A percentile compares a stretch with the other conserved stretches of the same genome.
Conservation (phyloP, 371 early-diverging fungal species). For the Chytridiales sp. region DNA sequence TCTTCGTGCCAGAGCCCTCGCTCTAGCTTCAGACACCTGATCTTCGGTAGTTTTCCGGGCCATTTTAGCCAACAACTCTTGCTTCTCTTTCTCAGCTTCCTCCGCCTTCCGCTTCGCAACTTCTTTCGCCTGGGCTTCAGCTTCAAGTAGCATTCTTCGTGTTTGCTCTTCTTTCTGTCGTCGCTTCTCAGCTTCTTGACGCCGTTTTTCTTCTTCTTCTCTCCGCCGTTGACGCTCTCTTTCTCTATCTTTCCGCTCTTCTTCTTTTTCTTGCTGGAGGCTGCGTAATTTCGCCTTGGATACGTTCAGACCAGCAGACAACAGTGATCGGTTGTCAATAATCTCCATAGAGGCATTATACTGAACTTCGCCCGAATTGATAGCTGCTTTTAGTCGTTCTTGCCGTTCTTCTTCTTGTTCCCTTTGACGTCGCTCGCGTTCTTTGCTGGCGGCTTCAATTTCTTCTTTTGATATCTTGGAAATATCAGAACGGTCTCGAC, state of each 20-base stretch:
- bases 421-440: slow-evolving; percentile 42
- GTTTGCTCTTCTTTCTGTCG: slow-evolving; percentile 52
- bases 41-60: slow-evolving; percentile 68
- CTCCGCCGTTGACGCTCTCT: slow-evolving; percentile 50
- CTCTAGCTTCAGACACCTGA: slow-evolving; percentile 70
- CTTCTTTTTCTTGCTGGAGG: slow-evolving; percentile 25
- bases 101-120: slow-evolving; percentile 52
- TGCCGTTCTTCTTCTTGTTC: slow-evolving; percentile 36
- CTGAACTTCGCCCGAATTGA: slow-evolving; percentile 41
- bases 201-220: slow-evolving; percentile 54
- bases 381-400: slow-evolving; percentile 47
- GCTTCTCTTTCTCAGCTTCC: slow-evolving; percentile 43
- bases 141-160: slow-evolving; percentile 29
- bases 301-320: slow-evolving; percentile 77
- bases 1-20: slow-evolving; percentile 75
- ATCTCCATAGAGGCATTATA: slow-evolving; percentile 75
- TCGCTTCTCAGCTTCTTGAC: slow-evolving; percentile 52
- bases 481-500: slow-evolving; percentile 15
- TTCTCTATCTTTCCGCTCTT: slow-evolving; percentile 18
- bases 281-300: slow-evolving; percentile 35
- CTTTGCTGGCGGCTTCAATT: slow-evolving; percentile 17
- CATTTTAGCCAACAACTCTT: slow-evolving; percentile 54
- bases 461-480: slow-evolving; percentile 17
- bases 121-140: slow-evolving; percentile 46
- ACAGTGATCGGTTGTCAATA: slow-evolving; percentile 76